These are phyloP conservation scores for Hypoxylon lienhwacheense DNA, from an alignment of 495 filamentous ascomycete species.

Conservation along the genomic window DNA sequence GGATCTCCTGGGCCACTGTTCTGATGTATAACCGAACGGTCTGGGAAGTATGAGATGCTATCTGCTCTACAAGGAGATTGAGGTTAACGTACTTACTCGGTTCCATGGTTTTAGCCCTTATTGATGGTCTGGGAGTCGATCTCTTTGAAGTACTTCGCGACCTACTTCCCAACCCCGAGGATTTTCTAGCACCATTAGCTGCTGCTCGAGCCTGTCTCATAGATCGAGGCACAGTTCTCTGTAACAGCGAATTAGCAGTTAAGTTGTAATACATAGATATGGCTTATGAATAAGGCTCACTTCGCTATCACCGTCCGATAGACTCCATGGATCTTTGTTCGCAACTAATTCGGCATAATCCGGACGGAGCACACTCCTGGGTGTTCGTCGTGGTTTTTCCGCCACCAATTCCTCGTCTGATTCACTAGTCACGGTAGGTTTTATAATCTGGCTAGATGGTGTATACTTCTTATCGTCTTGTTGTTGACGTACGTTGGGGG, in stretches of 20 bases:
- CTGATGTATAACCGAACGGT: conserved; percentile 38
- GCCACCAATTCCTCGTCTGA: conserved; percentile 17
- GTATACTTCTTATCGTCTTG: conserved; percentile 27
- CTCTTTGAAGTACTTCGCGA: conserved; percentile 19
- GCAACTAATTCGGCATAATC: conserved; percentile 39
- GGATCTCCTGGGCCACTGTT: conserved; percentile 37
- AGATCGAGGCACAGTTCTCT: conserved; percentile 20
- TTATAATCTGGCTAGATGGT: conserved; percentile 10
- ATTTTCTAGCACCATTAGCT: conserved; percentile 4
- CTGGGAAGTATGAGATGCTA: conserved; percentile 11
- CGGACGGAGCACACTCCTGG: conserved; percentile 29
- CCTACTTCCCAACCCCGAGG: conserved; percentile 9
- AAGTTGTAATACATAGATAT: neutral
- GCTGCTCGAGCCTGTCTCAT: conserved; percentile 12
- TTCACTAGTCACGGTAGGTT: conserved; percentile 4
- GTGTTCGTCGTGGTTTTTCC: conserved; percentile 34
- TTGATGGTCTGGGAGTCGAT: conserved; percentile 22
- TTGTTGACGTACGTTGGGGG: conserved; percentile 1
- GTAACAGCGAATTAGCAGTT: conserved; percentile 1
- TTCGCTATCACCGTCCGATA: conserved; percentile 29
- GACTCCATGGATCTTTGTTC: conserved; percentile 36
- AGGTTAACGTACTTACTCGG: conserved; percentile 33
- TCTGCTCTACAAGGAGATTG: neutral
- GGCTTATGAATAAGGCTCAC: conserved; percentile 1
- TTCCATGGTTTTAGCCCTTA: conserved; percentile 27